These are phyloP conservation scores for Penicillium aurantiogriseum DNA, from an alignment of 2,329 filamentous ascomycete species.

Conservation along the genomic window DNA sequence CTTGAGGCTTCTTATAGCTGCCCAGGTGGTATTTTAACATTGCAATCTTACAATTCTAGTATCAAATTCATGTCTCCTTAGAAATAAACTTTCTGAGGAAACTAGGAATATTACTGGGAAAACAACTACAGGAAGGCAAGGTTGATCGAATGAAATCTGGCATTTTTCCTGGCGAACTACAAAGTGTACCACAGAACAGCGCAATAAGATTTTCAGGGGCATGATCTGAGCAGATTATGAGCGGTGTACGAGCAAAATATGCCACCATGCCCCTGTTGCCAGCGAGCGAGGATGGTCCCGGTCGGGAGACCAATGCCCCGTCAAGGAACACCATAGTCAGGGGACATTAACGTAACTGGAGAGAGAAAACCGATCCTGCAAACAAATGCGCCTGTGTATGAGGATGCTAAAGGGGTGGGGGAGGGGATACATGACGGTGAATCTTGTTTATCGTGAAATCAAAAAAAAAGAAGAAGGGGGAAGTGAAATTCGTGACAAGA, in stretches of 20 bases:
- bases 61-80: background rate
- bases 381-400: slow-evolving; percentile 43
- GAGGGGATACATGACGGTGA: slow-evolving; percentile 49
- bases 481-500: slow-evolving; percentile 21
- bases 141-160: slow-evolving; percentile 9
- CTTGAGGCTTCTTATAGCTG: too few species aligned
- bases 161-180: slow-evolving; percentile 23
- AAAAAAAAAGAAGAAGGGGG: slow-evolving; percentile 20
- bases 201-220: slow-evolving; percentile 15
- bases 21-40: too few species aligned
- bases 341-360: slow-evolving; percentile 26
- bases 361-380: slow-evolving; percentile 31
- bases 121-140: background rate
- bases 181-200: slow-evolving; percentile 13
- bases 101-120: background rate
- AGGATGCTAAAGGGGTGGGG: slow-evolving; percentile 36
- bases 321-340: slow-evolving; percentile 13
- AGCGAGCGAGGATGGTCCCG: slow-evolving; percentile 13
- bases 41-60: slow-evolving; percentile 9
- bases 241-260: slow-evolving; percentile 5
- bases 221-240: slow-evolving; percentile 10
- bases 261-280: slow-evolving; percentile 14
- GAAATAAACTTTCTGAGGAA: background rate
- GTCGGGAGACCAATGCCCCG: slow-evolving; percentile 12
- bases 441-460: slow-evolving; percentile 47